Base-by-base conservation (phyloP, 225 moss, liverwort and hornwort species). In the Physcomitrellopsis africana region DNA sequence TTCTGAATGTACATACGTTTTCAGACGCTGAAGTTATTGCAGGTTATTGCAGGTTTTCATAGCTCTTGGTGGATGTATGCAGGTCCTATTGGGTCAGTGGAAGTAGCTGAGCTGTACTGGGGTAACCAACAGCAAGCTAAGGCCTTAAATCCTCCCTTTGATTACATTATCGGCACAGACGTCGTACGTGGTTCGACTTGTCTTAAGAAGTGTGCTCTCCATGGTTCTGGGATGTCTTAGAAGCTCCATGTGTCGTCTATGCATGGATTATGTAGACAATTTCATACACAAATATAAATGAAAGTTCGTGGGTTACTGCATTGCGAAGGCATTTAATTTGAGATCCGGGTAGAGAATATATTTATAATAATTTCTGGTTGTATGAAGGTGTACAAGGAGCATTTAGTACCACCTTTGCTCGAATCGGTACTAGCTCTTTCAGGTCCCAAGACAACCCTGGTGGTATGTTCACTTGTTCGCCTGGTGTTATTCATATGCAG, bases 131-230 rank as follows among this genome's bases (percentile, higher is more conserved):
- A 68, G 26, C 96, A 97, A 67, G 84, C 88, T 66, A 81, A 82
- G 74, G 79, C 86, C 67, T 79, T 89, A 59, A 70, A 79, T n/a
- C 96, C 96, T 54, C 96, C 96, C 13, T 97, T 94, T 81, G 96
- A 97, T 73, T 97, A 92, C 80, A 90, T 97, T 24, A 83, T 97
- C 74, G 96, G 96, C 77, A 97, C 96, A 46, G 96, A 94, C 52
- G 92, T 97, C 73, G 96, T 96, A 79, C 69, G 87, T 74, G 48
- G 15, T 65, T 70, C 53, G 47, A 63, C 74, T 43, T 64, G 26
- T 70, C 54, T 51, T 69, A 14, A 74, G 19, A 48, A 46, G 15
- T 63, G 26, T 68, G 0, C 57, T 63, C 59, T 23, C 47, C 63
- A 51, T 48, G 37, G 46, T 47, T 48, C 53, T 46, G 65, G 73